Percentiles rank a stretch among this genome's conserved stretches.
These are phyloP conservation scores for Casuarina equisetifolia DNA, from an alignment of 306 rosid genomes.

Conservation along the genomic window DNA sequence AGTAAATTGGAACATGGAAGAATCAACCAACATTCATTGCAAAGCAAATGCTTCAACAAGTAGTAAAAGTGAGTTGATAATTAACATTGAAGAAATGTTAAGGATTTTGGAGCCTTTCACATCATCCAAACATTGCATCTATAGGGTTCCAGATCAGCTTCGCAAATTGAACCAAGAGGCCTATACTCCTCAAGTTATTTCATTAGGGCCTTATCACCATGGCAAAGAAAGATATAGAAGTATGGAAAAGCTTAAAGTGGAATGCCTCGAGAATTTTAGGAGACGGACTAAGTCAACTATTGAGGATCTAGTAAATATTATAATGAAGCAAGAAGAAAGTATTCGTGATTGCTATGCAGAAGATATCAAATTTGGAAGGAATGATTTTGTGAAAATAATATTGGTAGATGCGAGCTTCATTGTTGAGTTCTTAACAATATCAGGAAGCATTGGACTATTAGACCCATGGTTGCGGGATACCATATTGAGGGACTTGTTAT, in stretches of 20 bases:
- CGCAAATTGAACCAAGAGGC: background rate
- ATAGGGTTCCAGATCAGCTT: background rate
- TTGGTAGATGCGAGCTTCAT: conserved; percentile 17
- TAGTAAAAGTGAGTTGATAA: background rate
- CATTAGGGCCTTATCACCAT: conserved; percentile 17
- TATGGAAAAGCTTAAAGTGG: background rate
- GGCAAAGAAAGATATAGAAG: background rate
- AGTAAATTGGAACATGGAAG: too few species aligned
- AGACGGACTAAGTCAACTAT: background rate
- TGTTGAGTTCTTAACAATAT: background rate
- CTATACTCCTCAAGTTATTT: conserved; percentile 2
- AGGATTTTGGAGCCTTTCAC: background rate
- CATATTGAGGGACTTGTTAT: background rate
- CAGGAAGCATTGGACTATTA: too few species aligned
- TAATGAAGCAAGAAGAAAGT: background rate
- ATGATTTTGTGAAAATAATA: conserved; percentile 13
- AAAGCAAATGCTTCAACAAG: background rate
- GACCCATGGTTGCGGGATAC: background rate
- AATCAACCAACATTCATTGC: too few species aligned
- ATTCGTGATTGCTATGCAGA: background rate
- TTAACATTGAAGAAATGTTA: background rate
- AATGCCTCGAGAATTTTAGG: conserved; percentile 1
- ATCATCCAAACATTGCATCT: conserved; percentile 7
- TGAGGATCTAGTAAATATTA: background rate
- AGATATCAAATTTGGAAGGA: background rate